Evolutionary conservation across 352 stramenopile species (phyloP).

Genomic region (Phytophthora ramorum): DNA sequence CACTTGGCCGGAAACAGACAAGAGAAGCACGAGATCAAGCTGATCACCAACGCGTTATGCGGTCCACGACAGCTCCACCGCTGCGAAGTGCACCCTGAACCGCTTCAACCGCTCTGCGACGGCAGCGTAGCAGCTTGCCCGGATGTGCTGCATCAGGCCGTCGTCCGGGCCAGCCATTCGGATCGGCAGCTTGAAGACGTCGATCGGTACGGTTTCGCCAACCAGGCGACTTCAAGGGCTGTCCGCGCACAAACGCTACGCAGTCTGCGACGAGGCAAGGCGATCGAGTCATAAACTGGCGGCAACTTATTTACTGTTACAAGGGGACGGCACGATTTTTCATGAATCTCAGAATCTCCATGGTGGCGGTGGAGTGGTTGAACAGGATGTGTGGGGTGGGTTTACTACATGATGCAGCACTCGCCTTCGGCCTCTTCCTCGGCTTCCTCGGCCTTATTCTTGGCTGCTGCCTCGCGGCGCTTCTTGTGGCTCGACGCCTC

Average conservation of each 20-base stretch:
- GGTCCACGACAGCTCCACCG: not conserved
- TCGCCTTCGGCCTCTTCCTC: constrained; percentile 77
- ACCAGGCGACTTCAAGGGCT: constrained; percentile 18
- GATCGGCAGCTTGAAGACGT: constrained; percentile 2
- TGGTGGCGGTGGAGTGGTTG: constrained; percentile 21
- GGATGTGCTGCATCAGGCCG: constrained; percentile 28
- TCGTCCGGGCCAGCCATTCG: not conserved
- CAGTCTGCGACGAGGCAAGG: constrained; percentile 26
- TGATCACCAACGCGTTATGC: not conserved
- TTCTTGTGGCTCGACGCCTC: constrained; percentile 67
- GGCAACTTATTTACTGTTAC: constrained; percentile 31
- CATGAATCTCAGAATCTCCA: constrained; percentile 26
- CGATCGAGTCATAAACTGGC: constrained; percentile 9
- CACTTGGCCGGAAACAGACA: not conserved
- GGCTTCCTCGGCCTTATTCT: constrained; percentile 57
- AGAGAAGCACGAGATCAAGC: too few relatives aligned
- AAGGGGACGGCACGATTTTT: constrained; percentile 30
- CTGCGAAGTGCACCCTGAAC: not conserved
- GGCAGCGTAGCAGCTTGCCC: not conserved
- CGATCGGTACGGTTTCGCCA: constrained; percentile 18
- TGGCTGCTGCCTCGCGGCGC: constrained; percentile 42
- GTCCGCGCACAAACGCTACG: constrained; percentile 18
- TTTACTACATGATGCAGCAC: constrained; percentile 83
- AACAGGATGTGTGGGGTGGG: constrained; percentile 5
- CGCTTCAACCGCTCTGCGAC: constrained; percentile 3